These are phyloP conservation scores for Argentina anserina DNA, from an alignment of 306 rosid species.

Conservation along the genomic window DNA sequence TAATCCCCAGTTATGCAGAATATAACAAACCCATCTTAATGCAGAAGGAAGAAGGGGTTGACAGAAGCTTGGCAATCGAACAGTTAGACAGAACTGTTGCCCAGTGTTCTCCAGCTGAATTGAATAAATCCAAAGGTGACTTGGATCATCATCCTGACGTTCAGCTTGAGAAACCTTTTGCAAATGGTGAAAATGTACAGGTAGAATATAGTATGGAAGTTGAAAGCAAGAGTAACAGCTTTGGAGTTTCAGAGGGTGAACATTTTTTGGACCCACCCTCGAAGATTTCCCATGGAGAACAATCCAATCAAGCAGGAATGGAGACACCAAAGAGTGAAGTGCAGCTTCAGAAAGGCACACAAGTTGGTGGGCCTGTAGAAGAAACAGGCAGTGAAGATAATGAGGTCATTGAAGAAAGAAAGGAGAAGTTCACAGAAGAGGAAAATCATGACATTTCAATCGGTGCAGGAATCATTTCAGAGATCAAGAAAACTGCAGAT, in stretches of 20 bases:
- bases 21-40: neutral
- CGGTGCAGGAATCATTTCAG: conserved; percentile 5
- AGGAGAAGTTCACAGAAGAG: conserved; percentile 7
- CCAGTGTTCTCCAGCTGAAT: conserved; percentile 3
- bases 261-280: conserved; percentile 19
- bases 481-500: conserved; percentile 14
- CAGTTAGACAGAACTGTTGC: conserved; percentile 17
- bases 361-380: neutral
- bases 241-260: conserved; percentile 8
- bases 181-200: conserved; percentile 6
- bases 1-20: neutral
- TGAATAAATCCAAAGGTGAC: conserved; percentile 2
- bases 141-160: neutral
- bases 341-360: conserved; percentile 15
- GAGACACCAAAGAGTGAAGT: conserved; percentile 19
- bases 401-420: conserved; percentile 21
- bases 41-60: conserved; percentile 31
- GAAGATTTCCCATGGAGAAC: conserved; percentile 16
- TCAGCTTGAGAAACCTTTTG: neutral
- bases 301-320: conserved; percentile 18
- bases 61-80: neutral
- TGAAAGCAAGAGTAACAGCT: conserved; percentile 10
- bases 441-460: conserved; percentile 12
- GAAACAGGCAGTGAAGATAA: conserved; percentile 19
- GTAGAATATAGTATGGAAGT: neutral